phyloP scores from a whole-genome alignment of 2,329 filamentous ascomycete genomes.

The Cercospora sp. region DNA sequence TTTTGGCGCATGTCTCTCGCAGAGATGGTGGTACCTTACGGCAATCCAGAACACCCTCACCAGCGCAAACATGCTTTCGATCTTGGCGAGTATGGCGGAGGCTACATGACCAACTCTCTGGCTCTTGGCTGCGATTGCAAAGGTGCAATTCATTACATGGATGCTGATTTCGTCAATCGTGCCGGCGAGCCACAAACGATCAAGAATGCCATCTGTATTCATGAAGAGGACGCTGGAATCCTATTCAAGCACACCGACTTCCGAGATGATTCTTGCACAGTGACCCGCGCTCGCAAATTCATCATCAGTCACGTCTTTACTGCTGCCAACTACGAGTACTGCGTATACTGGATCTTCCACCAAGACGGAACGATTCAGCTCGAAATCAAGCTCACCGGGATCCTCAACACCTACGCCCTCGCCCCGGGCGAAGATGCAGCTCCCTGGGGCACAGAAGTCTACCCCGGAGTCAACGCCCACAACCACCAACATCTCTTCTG shows the following conservation, averaged over 20 bases:
- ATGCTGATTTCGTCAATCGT: constrained; percentile 78
- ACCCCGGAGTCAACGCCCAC: constrained; percentile 87
- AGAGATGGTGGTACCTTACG: constrained; percentile 93
- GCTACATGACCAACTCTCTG: constrained; percentile 80
- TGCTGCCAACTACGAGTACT: constrained; percentile 94
- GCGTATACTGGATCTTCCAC: constrained; percentile 82
- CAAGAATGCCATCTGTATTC: constrained; percentile 93
- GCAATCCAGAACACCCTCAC: constrained; percentile 76
- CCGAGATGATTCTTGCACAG: constrained; percentile 81
- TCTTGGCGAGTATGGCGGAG: constrained; percentile 76
- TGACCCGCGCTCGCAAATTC: constrained; percentile 82
- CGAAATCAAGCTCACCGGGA: constrained; percentile 85
- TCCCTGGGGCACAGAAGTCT: constrained; percentile 90
- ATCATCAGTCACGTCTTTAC: constrained; percentile 92
- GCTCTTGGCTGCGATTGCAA: constrained; percentile 82
- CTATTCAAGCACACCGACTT: constrained; percentile 89
- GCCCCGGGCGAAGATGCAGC: constrained; percentile 75
- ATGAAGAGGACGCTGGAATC: constrained; percentile 89
- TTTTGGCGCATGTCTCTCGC: constrained; percentile 88
- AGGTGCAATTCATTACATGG: constrained; percentile 86
- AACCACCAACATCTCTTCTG: constrained; percentile 97
- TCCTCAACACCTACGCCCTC: constrained; percentile 88
- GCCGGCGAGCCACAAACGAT: constrained; percentile 71
- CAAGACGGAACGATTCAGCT: constrained; percentile 91
- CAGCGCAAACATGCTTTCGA: constrained; percentile 79